A percentile compares a stretch with the other conserved stretches of the same genome.
Conservation (phyloP, 345 rosid genomes). For the Brassica incana region DNA sequence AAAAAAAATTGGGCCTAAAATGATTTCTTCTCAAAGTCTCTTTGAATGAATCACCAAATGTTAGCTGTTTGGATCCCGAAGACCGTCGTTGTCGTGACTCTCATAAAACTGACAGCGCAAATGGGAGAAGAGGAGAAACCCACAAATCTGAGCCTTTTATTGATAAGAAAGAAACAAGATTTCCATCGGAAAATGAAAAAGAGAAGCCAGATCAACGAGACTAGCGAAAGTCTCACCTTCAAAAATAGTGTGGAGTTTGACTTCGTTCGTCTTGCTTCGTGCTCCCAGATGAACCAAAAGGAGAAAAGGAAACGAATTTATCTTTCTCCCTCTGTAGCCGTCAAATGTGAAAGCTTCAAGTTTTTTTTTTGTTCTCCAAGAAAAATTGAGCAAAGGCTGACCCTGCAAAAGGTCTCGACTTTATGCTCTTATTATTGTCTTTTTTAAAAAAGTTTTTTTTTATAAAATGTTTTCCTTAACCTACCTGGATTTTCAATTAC, state of each 20-base stretch:
- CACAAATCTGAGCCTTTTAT: not conserved
- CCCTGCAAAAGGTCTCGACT: not conserved
- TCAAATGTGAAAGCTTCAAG: slow-evolving; percentile 28
- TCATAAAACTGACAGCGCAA: too few species aligned
- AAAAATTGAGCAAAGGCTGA: not conserved
- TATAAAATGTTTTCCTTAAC: not conserved
- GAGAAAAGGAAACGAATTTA: slow-evolving; percentile 14
- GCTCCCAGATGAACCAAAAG: not conserved
- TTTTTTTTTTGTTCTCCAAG: not conserved
- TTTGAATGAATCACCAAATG: too few species aligned
- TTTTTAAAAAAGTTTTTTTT: not conserved
- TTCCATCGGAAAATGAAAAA: slow-evolving; percentile 5
- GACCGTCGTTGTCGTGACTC: too few species aligned
- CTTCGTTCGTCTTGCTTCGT: slow-evolving; percentile 29
- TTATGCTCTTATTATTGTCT: not conserved
- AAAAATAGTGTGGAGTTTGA: slow-evolving; percentile 29
- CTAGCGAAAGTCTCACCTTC: slow-evolving; percentile 29
- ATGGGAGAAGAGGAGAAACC: too few species aligned
- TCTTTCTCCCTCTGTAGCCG: slow-evolving; percentile 39
- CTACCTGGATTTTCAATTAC: not conserved
- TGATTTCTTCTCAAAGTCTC: too few species aligned
- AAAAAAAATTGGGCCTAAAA: too few species aligned
- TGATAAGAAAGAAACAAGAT: slow-evolving; percentile 10
- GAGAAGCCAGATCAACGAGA: slow-evolving; percentile 32
- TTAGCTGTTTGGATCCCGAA: too few species aligned